phyloP scores from a whole-genome alignment of 176 grass and related monocot species.

The Paspalum vaginatum region DNA sequence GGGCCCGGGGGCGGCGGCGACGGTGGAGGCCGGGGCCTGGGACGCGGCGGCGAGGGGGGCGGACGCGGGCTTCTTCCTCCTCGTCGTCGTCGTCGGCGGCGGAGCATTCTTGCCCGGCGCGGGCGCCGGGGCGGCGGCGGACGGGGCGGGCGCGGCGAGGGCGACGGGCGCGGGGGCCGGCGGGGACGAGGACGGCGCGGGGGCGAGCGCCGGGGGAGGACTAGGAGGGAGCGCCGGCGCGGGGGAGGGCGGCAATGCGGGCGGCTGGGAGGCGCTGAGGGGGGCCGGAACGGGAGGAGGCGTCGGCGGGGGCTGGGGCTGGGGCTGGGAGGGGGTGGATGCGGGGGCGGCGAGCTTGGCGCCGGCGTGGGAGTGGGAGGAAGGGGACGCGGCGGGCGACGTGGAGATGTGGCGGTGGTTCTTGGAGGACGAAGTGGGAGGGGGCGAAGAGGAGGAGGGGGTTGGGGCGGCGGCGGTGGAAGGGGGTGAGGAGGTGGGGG shows the following conservation, averaged over 20 bases:
- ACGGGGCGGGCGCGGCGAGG: background rate
- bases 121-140: constrained; percentile 25
- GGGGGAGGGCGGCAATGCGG: constrained; percentile 15
- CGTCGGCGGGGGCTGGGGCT: background rate
- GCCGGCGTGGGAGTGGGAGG: constrained; percentile 28
- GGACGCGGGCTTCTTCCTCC: constrained; percentile 28
- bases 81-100: background rate
- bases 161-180: constrained; percentile 6
- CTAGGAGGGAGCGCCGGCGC: background rate
- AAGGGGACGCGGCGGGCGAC: constrained; percentile 34
- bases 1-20: constrained; percentile 30
- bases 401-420: constrained; percentile 22
- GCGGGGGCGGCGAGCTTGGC: constrained; percentile 41
- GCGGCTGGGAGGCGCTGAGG: constrained; percentile 11
- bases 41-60: constrained; percentile 41
- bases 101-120: constrained; percentile 46
- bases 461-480: background rate
- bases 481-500: background rate
- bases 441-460: constrained; percentile 36
- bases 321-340: background rate
- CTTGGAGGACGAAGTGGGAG: constrained; percentile 17
- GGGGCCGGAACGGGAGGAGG: background rate
- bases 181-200: background rate
- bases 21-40: background rate
- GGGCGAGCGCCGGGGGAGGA: background rate